Percentiles rank a stretch among this genome's conserved stretches.
phyloP scores from a whole-genome alignment of 2,329 filamentous ascomycete genomes.

The Aspergillus carbonarius region DNA sequence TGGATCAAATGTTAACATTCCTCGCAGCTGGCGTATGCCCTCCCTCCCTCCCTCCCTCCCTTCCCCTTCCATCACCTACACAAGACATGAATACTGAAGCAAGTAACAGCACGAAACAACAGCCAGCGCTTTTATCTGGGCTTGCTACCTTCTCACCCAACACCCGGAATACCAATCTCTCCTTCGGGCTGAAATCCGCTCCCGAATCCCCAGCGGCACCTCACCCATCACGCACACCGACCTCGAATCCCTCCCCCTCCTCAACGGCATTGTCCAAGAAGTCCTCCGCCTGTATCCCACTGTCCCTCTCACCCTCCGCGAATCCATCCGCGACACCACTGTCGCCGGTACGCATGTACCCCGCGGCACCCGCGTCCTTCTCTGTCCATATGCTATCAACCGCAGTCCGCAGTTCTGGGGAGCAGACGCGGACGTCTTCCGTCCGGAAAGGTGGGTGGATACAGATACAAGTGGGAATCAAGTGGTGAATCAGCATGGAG shows the following conservation, averaged over 20 bases:
- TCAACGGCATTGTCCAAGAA: conserved; percentile 76
- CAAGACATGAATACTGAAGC: conserved; percentile 9
- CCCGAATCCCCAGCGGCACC: conserved; percentile 43
- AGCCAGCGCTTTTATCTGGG: conserved; percentile 55
- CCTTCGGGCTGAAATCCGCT: conserved; percentile 53
- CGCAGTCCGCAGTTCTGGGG: conserved; percentile 71
- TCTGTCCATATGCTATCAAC: conserved; percentile 71
- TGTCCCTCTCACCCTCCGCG: conserved; percentile 41
- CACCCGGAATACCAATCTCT: conserved; percentile 50
- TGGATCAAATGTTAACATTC: conserved; percentile 45
- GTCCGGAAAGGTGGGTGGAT: conserved; percentile 72
- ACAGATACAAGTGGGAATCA: conserved; percentile 54
- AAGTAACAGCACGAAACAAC: conserved; percentile 54
- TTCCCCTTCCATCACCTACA: neutral
- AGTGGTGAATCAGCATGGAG: conserved; percentile 54
- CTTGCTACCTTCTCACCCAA: conserved; percentile 53
- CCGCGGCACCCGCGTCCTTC: conserved; percentile 66
- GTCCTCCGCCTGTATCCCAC: conserved; percentile 54
- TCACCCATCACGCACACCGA: conserved; percentile 29
- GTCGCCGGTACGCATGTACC: conserved; percentile 67
- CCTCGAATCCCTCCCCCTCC: conserved; percentile 54
- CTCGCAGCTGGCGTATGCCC: conserved; percentile 39
- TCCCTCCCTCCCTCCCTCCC: neutral
- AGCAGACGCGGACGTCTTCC: conserved; percentile 66
- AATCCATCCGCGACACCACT: conserved; percentile 45